Evolutionary conservation across 2,329 filamentous ascomycete species (phyloP).

Genomic region (Balansia obtecta): DNA sequence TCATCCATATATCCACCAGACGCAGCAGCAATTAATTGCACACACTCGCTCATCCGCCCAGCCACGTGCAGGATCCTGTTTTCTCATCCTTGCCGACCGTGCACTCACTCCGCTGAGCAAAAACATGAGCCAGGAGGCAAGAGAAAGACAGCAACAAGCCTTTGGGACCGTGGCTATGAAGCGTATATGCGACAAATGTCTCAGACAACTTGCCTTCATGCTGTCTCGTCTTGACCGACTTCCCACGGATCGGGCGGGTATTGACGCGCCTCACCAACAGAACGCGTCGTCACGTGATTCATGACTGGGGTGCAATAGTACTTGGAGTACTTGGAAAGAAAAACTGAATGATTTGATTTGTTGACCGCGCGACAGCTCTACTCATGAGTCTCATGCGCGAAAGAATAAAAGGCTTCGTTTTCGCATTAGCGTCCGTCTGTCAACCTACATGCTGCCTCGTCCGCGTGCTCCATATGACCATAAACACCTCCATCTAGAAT

Average conservation of each 20-base stretch:
- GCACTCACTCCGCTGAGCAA: background rate
- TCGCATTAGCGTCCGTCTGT: constrained; percentile 19
- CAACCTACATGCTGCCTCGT: constrained; percentile 29
- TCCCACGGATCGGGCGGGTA: background rate
- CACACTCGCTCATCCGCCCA: too few relatives aligned
- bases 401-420: background rate
- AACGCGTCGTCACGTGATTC: constrained; percentile 6
- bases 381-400: too few relatives aligned
- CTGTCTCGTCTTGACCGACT: background rate
- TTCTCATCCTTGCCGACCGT: too few relatives aligned
- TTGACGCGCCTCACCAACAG: background rate
- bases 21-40: too few relatives aligned
- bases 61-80: too few relatives aligned
- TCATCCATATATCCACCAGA: too few relatives aligned
- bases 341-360: too few relatives aligned
- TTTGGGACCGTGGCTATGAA: background rate
- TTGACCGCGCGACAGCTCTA: too few relatives aligned
- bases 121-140: background rate
- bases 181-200: too few relatives aligned
- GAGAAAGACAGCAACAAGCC: background rate
- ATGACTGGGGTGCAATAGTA: background rate
- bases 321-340: too few relatives aligned
- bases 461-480: constrained; percentile 20
- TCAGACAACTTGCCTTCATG: background rate
- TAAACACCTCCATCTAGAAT: constrained; percentile 45